phyloP scores from a whole-genome alignment of 805 yeast genomes.

The Barnettozyma siamensis region DNA sequence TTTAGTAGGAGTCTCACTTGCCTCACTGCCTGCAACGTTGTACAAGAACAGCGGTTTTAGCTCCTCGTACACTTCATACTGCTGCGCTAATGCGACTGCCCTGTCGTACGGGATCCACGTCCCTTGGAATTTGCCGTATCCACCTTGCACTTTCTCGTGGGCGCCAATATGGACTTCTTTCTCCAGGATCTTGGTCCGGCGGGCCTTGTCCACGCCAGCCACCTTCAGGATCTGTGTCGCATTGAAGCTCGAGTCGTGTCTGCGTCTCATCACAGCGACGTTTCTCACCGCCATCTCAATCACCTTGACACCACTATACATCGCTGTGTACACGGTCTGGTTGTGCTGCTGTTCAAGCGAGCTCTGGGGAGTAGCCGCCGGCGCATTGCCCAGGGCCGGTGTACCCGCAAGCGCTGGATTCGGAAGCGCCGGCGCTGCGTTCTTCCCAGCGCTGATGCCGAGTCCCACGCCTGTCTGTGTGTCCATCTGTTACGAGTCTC shows the following conservation, averaged over 20 bases:
- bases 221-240: conserved; percentile 77
- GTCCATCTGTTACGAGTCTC: too few relatives aligned
- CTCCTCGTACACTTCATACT: conserved; percentile 54
- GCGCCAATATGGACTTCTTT: conserved; percentile 62
- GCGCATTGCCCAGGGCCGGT: too few relatives aligned
- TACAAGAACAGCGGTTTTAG: conserved; percentile 58
- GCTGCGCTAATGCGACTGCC: conserved; percentile 53
- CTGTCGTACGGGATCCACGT: conserved; percentile 77
- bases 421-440: background rate
- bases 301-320: conserved; percentile 76
- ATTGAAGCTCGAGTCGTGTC: conserved; percentile 74
- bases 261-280: conserved; percentile 72
- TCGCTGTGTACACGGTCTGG: conserved; percentile 59
- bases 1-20: conserved; percentile 41
- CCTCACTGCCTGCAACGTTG: conserved; percentile 32
- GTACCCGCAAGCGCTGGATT: too few relatives aligned
- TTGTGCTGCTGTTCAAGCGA: too few relatives aligned
- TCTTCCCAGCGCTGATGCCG: conserved; percentile 5
- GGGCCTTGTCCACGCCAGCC: conserved; percentile 73
- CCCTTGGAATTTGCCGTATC: conserved; percentile 80
- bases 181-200: conserved; percentile 68
- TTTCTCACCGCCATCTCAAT: conserved; percentile 67
- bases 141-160: conserved; percentile 80
- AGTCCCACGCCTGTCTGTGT: too few relatives aligned
- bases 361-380: conserved; percentile 4